A percentile compares a stretch with the other conserved stretches of the same genome.
Evolutionary conservation across 73 alveolate genomes (phyloP).

Genomic region (Loxodes magnus): DNA sequence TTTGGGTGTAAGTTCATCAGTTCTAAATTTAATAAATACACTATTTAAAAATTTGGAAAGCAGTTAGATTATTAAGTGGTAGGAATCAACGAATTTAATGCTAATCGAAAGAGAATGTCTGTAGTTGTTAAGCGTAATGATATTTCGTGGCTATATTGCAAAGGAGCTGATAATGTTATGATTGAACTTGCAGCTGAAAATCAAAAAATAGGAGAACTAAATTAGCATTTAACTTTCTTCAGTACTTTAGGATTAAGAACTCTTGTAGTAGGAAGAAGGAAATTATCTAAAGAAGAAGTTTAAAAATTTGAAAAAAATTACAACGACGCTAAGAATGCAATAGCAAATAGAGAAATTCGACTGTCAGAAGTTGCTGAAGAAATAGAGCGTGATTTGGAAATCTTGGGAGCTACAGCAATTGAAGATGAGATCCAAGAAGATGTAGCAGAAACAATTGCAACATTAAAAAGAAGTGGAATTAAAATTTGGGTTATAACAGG

Average conservation of each 20-base stretch:
- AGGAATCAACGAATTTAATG: constrained; percentile 61
- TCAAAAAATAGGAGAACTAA: not conserved
- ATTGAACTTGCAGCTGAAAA: constrained; percentile 3
- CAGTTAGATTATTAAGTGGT: constrained; percentile 36
- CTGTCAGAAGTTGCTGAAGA: constrained; percentile 36
- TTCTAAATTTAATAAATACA: constrained; percentile 1
- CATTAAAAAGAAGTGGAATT: constrained; percentile 51
- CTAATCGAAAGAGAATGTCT: constrained; percentile 85
- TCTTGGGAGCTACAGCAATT: constrained; percentile 65
- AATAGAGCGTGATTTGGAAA: constrained; percentile 47
- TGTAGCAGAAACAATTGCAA: constrained; percentile 44
- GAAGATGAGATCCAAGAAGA: constrained; percentile 68
- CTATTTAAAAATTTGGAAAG: constrained; percentile 2
- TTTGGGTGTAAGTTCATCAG: constrained; percentile 18
- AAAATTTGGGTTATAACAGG: constrained; percentile 90
- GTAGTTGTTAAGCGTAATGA: constrained; percentile 35
- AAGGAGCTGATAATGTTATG: constrained; percentile 71
- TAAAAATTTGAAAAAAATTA: constrained; percentile 10
- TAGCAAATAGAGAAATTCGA: constrained; percentile 11
- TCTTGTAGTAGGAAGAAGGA: constrained; percentile 22
- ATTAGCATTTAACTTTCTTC: constrained; percentile 7
- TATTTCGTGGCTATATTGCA: constrained; percentile 20
- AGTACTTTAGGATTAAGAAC: constrained; percentile 39
- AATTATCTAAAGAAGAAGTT: constrained; percentile 11
- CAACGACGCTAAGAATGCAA: not conserved